A percentile compares a stretch with the other conserved stretches of the same genome.
Evolutionary conservation across 139 green algal species (phyloP).

Genomic region (Chlorella sp.): DNA sequence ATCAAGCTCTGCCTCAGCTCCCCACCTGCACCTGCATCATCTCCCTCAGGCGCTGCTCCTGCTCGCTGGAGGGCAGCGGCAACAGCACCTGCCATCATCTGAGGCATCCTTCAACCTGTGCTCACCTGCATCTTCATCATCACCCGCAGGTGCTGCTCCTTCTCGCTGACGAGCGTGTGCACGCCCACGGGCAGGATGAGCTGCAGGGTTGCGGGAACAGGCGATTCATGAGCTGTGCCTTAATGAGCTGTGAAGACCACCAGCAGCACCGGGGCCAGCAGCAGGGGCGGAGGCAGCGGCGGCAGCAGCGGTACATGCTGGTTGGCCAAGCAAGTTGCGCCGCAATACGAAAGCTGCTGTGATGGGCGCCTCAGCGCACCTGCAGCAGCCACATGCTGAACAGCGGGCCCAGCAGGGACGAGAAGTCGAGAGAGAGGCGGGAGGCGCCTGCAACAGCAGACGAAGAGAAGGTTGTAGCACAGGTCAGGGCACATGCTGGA

Average conservation of each 20-base stretch:
- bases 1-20: too few species aligned
- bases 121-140: neutral
- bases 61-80: neutral
- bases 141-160: slow-evolving; percentile 66
- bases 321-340: too few species aligned
- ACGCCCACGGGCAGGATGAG: slow-evolving; percentile 50
- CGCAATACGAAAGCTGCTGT: too few species aligned
- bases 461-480: too few species aligned
- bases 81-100: too few species aligned
- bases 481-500: too few species aligned
- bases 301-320: neutral
- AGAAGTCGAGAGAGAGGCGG: slow-evolving; percentile 76
- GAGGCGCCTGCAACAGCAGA: neutral
- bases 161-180: slow-evolving; percentile 69
- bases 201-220: slow-evolving; percentile 8
- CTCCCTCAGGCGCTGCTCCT: too few species aligned
- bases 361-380: too few species aligned
- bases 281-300: too few species aligned
- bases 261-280: too few species aligned
- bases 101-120: too few species aligned
- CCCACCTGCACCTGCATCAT: too few species aligned
- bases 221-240: neutral
- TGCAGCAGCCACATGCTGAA: slow-evolving; percentile 88
- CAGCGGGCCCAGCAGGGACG: slow-evolving; percentile 81
- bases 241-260: neutral